These are phyloP conservation scores for Puccinia horiana DNA, from an alignment of 1,284 basidiomycete species.

Conservation along the genomic window DNA sequence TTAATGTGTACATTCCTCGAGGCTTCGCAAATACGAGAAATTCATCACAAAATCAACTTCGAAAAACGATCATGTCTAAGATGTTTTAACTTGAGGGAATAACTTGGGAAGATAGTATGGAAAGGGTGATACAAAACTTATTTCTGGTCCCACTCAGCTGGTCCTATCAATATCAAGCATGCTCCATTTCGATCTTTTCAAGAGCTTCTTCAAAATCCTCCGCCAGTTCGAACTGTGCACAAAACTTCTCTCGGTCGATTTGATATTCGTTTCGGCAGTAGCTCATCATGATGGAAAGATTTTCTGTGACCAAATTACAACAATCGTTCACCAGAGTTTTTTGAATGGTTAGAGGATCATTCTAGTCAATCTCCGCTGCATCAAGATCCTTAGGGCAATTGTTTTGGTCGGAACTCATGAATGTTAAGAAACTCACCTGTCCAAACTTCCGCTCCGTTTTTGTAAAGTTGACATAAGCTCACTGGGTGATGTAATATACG, in stretches of 20 bases:
- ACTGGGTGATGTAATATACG: neutral
- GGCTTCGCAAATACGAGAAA: too few species aligned
- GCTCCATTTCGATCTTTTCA: neutral
- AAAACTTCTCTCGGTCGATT: conserved; percentile 28
- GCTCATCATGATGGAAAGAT: conserved; percentile 25
- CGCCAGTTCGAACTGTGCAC: conserved; percentile 29
- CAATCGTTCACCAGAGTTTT: too few species aligned
- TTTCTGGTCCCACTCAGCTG: neutral
- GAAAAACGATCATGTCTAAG: too few species aligned
- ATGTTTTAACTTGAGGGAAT: too few species aligned
- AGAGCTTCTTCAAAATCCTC: conserved; percentile 31
- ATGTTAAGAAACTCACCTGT: conserved; percentile 24
- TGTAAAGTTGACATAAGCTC: conserved; percentile 32
- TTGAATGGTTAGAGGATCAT: too few species aligned
- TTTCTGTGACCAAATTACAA: neutral
- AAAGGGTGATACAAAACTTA: too few species aligned
- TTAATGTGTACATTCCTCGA: too few species aligned
- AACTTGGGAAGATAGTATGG: too few species aligned
- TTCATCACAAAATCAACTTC: too few species aligned
- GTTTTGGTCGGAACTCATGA: neutral
- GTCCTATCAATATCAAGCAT: neutral
- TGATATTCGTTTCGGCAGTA: conserved; percentile 40
- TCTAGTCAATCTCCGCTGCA: neutral
- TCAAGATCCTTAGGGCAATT: neutral
- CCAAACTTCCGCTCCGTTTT: conserved; percentile 45